These are phyloP conservation scores for Phytophthora brassicae DNA, from an alignment of 352 stramenopile genomes.

Conservation along the genomic window DNA sequence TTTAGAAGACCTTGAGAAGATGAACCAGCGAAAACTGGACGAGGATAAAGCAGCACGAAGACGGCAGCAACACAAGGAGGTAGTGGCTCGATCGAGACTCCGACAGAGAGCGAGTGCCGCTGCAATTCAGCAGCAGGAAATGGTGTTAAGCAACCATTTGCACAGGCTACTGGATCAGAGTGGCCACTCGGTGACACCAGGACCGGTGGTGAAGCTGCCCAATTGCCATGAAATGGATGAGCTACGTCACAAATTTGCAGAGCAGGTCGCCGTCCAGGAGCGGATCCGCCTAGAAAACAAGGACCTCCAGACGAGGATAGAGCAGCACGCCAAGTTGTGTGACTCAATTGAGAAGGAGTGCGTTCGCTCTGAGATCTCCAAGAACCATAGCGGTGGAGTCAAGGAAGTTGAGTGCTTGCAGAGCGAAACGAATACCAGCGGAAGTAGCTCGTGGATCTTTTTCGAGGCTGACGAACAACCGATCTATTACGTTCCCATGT, in stretches of 20 bases:
- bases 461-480: slow-evolving; percentile 38
- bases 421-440: slow-evolving; percentile 3
- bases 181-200: slow-evolving; percentile 16
- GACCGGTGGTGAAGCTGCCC: slow-evolving; percentile 4
- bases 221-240: too few relatives aligned
- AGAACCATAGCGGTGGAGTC: slow-evolving; percentile 8
- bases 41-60: slow-evolving; percentile 32
- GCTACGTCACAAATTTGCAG: slow-evolving; percentile 23
- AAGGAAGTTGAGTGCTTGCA: slow-evolving; percentile 2
- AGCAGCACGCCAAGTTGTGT: slow-evolving; percentile 34
- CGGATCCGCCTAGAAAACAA: slow-evolving; percentile 45
- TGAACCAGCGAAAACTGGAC: slow-evolving; percentile 18
- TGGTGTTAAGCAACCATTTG: slow-evolving; percentile 24
- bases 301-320: slow-evolving; percentile 32
- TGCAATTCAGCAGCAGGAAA: slow-evolving; percentile 35
- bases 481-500: slow-evolving; percentile 41
- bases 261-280: slow-evolving; percentile 35
- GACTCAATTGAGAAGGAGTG: slow-evolving; percentile 32
- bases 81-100: slow-evolving; percentile 38
- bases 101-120: slow-evolving; percentile 27
- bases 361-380: slow-evolving; percentile 6
- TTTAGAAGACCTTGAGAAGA: slow-evolving; percentile 21
- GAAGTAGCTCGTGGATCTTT: slow-evolving; percentile 34
- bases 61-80: slow-evolving; percentile 36
- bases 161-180: slow-evolving; percentile 29